These are phyloP conservation scores for Drosera capensis DNA, from an alignment of 148 eudicot species.

Conservation along the genomic window DNA sequence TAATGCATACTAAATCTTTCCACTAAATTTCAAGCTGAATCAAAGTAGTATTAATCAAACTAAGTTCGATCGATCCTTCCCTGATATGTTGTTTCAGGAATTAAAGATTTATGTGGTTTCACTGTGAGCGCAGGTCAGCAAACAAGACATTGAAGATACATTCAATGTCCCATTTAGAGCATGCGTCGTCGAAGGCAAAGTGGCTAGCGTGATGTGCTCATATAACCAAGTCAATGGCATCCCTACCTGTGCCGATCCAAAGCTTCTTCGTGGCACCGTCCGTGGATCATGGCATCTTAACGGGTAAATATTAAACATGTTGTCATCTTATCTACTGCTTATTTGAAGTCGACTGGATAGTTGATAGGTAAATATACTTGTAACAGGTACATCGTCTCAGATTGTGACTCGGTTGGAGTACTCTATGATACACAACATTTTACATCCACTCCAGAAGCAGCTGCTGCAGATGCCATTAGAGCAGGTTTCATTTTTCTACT, in stretches of 20 bases:
- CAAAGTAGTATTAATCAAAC: too few relatives aligned
- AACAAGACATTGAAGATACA: constrained; percentile 75
- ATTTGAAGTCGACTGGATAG: too few relatives aligned
- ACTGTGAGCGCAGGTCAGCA: constrained; percentile 43
- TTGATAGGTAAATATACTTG: too few relatives aligned
- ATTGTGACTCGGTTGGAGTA: constrained; percentile 85
- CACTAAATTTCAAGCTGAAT: too few relatives aligned
- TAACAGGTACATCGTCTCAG: constrained; percentile 79
- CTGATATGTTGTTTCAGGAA: not conserved
- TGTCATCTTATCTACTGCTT: not conserved
- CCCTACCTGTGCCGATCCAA: constrained; percentile 89
- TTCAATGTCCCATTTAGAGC: constrained; percentile 63
- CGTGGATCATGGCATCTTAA: constrained; percentile 68
- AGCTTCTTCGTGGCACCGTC: constrained; percentile 48
- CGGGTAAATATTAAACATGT: constrained; percentile 46
- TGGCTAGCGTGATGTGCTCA: constrained; percentile 92
- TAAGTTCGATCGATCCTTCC: not conserved
- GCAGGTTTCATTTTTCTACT: constrained; percentile 33
- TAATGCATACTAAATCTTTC: too few relatives aligned
- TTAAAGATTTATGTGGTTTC: not conserved
- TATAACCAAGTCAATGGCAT: constrained; percentile 84
- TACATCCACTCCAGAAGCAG: constrained; percentile 75
- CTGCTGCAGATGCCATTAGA: constrained; percentile 76
- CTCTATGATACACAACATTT: constrained; percentile 61
- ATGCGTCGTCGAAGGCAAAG: constrained; percentile 78